These are phyloP conservation scores for Calonectria hawksworthii DNA, from an alignment of 2,329 filamentous ascomycete genomes.

Conservation along the genomic window DNA sequence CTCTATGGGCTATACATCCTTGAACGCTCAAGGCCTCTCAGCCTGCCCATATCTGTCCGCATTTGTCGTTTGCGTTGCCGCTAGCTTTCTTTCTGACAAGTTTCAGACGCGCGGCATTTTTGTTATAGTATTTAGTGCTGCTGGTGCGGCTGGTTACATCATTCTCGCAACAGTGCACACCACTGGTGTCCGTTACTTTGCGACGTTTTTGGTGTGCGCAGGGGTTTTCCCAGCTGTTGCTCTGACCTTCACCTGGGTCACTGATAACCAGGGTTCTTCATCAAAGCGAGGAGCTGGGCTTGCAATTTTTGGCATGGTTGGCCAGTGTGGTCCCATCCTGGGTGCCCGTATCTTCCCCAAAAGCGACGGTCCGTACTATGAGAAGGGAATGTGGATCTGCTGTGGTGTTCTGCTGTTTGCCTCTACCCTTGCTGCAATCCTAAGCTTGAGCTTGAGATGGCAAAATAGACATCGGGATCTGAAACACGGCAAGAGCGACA, in stretches of 20 bases:
- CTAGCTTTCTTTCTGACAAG: constrained; percentile 76
- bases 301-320: constrained; percentile 51
- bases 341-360: constrained; percentile 30
- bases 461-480: background rate
- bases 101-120: constrained; percentile 74
- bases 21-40: constrained; percentile 79
- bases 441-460: background rate
- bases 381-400: constrained; percentile 19
- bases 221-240: constrained; percentile 75
- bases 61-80: constrained; percentile 72
- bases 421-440: background rate
- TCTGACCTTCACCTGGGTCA: constrained; percentile 78
- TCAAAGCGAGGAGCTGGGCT: constrained; percentile 75
- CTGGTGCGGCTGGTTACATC: constrained; percentile 74
- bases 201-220: constrained; percentile 60
- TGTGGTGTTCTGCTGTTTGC: background rate
- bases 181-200: constrained; percentile 60
- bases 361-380: background rate
- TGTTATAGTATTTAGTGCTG: constrained; percentile 67
- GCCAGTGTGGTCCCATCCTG: constrained; percentile 31
- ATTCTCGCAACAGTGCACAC: constrained; percentile 69
- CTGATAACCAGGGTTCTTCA: constrained; percentile 79
- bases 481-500: background rate
- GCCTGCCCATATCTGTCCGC: constrained; percentile 79
- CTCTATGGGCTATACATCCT: constrained; percentile 76